These are phyloP conservation scores for Kodamaea suecica DNA, from an alignment of 1,139 yeast genomes.

Conservation along the genomic window DNA sequence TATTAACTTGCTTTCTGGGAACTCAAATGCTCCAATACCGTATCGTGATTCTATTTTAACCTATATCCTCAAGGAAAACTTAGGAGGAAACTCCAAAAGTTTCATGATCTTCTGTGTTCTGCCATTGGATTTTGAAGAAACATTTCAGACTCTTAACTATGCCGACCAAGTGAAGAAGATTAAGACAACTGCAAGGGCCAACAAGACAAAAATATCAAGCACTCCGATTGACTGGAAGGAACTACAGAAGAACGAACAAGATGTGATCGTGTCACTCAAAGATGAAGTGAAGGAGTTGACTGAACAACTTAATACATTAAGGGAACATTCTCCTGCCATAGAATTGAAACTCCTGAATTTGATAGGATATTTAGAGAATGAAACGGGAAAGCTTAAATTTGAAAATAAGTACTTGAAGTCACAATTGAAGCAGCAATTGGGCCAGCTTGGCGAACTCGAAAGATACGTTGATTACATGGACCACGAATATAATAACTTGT, in stretches of 20 bases:
- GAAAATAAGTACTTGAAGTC: constrained; percentile 33
- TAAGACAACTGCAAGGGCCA: constrained; percentile 55
- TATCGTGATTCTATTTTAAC: constrained; percentile 73
- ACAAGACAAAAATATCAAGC: constrained; percentile 32
- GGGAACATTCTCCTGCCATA: constrained; percentile 6
- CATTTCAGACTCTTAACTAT: constrained; percentile 67
- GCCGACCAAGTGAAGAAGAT: constrained; percentile 74
- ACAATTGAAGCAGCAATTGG: constrained; percentile 17
- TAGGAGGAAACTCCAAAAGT: constrained; percentile 74
- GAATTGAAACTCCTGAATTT: constrained; percentile 23
- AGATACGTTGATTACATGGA: constrained; percentile 31
- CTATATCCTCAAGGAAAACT: constrained; percentile 66
- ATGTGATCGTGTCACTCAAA: constrained; percentile 29
- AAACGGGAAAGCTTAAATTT: constrained; percentile 28
- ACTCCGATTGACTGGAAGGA: constrained; percentile 35
- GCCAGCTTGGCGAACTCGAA: constrained; percentile 26
- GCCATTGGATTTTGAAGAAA: constrained; percentile 74
- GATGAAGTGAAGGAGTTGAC: constrained; percentile 33
- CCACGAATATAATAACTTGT: constrained; percentile 17
- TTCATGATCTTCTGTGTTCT: constrained; percentile 75
- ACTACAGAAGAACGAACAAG: constrained; percentile 24
- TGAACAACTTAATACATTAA: constrained; percentile 18
- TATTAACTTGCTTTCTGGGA: constrained; percentile 53
- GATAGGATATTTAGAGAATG: constrained; percentile 32
- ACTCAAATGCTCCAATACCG: constrained; percentile 44